Evolutionary conservation across 345 rosid species (phyloP), one percentile per base, ranked within the genome.

Genomic region (Acer yangbiense): DNA sequence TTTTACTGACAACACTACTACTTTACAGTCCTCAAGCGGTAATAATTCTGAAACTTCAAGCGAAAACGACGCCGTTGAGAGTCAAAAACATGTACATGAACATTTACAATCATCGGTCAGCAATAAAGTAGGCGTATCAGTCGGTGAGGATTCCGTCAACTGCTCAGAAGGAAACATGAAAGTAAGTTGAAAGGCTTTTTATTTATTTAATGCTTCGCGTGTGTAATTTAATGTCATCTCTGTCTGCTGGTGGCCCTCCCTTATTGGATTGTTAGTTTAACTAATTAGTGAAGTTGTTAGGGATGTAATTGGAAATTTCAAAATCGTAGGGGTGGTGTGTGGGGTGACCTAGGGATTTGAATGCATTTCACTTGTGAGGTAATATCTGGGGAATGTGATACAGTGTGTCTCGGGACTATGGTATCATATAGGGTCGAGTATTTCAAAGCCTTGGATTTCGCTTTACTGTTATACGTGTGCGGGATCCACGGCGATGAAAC

Each of bases 401-500:
- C 7, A 9, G 69, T 85, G 73, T 65, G 9, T 81, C 77, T 79
- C 70, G 76, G 65, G 75, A 55, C 69, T 13, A 7, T 16, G 73
- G 27, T 20, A 76, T 58, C 69, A 58, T 69, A 77, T 75, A 29
- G 16, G 41, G 25, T 57, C 29, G 82, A 76, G 80, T 48, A 16
- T 69, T 78, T 74, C 85, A 77, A 86, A 84, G 83, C 78, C 78
- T 76, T 7, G 16, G 86, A 86, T 86, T 69, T 60, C 77, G 80
- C 88, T 41, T 66, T 68, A 50, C 80, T 69, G 80, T 76, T 76
- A 64, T 79, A 74, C 25, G 46, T 58, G 9, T 23, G 75, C 88
- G 90, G 82, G 76, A 85, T 86, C 85, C 69, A 86, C 93, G 89
- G 88, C 88, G 44, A 32, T 68, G 74, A 81, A 76, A 81, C 79